Evolutionary conservation across 306 rosid species (phyloP).

Genomic region (Casuarina cunninghamiana): DNA sequence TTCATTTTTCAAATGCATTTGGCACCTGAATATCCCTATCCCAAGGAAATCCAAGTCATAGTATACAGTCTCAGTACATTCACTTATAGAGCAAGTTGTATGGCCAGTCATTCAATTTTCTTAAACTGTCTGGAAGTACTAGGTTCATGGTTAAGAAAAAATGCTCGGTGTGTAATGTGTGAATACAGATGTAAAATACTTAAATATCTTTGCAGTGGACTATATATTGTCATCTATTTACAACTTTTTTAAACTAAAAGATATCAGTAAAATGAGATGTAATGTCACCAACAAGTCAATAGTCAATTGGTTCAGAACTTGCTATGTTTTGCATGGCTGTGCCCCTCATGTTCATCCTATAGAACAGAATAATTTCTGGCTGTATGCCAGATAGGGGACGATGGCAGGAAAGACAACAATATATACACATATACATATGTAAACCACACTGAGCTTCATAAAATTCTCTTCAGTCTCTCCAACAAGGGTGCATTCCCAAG

Average conservation of each 20-base stretch:
- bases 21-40: not conserved
- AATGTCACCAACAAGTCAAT: not conserved
- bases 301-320: not conserved
- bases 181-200: not conserved
- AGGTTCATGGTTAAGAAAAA: not conserved
- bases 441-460: not conserved
- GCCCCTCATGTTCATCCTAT: not conserved
- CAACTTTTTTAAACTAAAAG: not conserved
- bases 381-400: not conserved
- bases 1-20: not conserved
- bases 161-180: not conserved
- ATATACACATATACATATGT: not conserved
- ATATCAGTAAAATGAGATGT: not conserved
- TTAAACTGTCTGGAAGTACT: not conserved
- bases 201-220: not conserved
- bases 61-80: not conserved
- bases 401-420: slow-evolving; percentile 11
- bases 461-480: slow-evolving; percentile 1
- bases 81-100: not conserved
- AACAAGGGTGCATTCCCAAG: not conserved
- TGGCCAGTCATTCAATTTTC: not conserved
- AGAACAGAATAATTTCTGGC: not conserved
- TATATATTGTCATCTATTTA: not conserved
- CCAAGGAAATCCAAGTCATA: not conserved
- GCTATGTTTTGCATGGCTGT: not conserved